Evolutionary conservation across 2,329 filamentous ascomycete genomes (phyloP).

Genomic region (Claviceps pusilla): DNA sequence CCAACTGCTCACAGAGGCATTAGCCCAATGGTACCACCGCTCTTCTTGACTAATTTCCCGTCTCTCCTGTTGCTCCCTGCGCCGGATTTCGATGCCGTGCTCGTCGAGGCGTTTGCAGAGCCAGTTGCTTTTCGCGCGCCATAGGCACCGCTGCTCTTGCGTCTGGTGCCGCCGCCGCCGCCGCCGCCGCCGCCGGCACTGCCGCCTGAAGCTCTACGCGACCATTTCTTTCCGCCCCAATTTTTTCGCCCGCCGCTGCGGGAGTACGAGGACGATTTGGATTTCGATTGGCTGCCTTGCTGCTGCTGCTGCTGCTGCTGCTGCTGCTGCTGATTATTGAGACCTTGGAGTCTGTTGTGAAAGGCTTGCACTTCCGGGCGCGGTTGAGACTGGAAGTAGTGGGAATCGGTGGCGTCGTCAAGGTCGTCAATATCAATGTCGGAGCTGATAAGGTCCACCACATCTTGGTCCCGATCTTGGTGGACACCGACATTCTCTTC

Average conservation of each 20-base stretch:
- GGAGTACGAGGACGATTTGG: constrained; percentile 12
- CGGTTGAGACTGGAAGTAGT: constrained; percentile 27
- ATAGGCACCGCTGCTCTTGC: constrained; percentile 10
- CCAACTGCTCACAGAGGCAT: constrained; percentile 20
- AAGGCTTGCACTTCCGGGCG: constrained; percentile 20
- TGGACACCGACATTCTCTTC: constrained; percentile 7
- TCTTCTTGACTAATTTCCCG: constrained; percentile 19
- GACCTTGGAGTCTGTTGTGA: constrained; percentile 17
- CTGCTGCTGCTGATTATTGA: constrained; percentile 12
- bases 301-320: constrained; percentile 9
- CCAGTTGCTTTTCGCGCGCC: constrained; percentile 17
- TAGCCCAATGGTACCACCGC: constrained; percentile 20
- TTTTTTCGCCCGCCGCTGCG: constrained; percentile 15
- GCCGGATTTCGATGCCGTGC: constrained; percentile 8
- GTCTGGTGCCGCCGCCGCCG: constrained; percentile 15
- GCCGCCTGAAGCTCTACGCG: constrained; percentile 14
- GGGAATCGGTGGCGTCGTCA: constrained; percentile 28
- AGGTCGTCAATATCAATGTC: constrained; percentile 21
- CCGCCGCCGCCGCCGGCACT: neutral
- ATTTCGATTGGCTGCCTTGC: constrained; percentile 10
- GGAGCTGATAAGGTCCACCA: constrained; percentile 42
- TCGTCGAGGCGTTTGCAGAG: constrained; percentile 10
- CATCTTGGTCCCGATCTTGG: constrained; percentile 16
- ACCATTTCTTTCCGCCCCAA: constrained; percentile 14
- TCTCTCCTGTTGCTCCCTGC: constrained; percentile 12